Percentiles rank a stretch among this genome's conserved stretches.
Conservation (phyloP, 805 yeast species). For the Wickerhamiella galacta region DNA sequence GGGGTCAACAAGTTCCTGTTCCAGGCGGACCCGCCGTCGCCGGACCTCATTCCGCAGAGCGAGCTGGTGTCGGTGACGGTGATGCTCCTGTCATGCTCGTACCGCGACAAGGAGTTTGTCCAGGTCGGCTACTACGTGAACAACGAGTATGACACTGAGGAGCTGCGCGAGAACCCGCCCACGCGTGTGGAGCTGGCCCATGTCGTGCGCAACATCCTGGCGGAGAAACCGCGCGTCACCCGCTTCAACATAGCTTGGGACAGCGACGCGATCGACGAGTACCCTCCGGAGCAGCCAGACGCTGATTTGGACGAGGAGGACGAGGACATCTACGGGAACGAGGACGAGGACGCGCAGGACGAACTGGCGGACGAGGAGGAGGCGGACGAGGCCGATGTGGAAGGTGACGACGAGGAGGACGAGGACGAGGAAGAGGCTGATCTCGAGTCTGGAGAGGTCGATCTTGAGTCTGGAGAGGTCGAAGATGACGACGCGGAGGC, state of each 20-base stretch:
- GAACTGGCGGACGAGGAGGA: slow-evolving; percentile 11
- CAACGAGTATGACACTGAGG: slow-evolving; percentile 90
- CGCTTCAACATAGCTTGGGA: slow-evolving; percentile 90
- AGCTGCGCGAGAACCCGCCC: slow-evolving; percentile 85
- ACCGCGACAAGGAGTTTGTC: slow-evolving; percentile 86
- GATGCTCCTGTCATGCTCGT: slow-evolving; percentile 78
- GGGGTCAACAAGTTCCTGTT: slow-evolving; percentile 88
- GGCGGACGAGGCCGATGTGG: slow-evolving; percentile 15
- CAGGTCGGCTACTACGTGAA: slow-evolving; percentile 96
- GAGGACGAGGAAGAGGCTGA: slow-evolving; percentile 9
- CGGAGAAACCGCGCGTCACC: slow-evolving; percentile 95
- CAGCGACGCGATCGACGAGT: slow-evolving; percentile 13
- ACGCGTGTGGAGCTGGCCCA: slow-evolving; percentile 84
- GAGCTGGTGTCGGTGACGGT: slow-evolving; percentile 94
- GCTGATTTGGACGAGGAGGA: slow-evolving; percentile 9
- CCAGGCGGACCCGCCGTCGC: slow-evolving; percentile 92
- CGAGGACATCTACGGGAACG: slow-evolving; percentile 7
- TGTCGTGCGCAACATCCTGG: slow-evolving; percentile 83
- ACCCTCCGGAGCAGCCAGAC: slow-evolving; percentile 19
- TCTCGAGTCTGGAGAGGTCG: slow-evolving; percentile 7
- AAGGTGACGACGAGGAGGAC: slow-evolving; percentile 14
- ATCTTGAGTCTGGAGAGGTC: neutral
- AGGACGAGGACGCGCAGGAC: slow-evolving; percentile 10
- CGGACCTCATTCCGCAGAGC: slow-evolving; percentile 88
- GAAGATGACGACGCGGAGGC: slow-evolving; percentile 5